phyloP scores from a whole-genome alignment of 148 eudicot species.

The Rhododendron griersonianum region DNA sequence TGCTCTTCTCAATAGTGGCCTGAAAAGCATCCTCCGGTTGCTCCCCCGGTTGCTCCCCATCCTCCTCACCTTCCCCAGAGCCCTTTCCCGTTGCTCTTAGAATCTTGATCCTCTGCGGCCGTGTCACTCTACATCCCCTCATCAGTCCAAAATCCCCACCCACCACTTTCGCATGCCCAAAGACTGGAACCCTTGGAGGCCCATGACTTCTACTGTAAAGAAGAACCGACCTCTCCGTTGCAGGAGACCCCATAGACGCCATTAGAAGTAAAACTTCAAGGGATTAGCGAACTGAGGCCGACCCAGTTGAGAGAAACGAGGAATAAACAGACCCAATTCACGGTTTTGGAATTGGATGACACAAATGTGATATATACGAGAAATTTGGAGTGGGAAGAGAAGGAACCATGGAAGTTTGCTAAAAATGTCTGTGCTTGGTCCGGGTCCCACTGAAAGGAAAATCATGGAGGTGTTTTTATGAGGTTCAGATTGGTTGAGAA shows the following conservation, averaged over 20 bases:
- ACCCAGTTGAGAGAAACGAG: constrained; percentile 8
- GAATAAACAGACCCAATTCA: constrained; percentile 10
- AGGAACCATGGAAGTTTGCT: not conserved
- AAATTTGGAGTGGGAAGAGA: not conserved
- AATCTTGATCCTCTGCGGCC: constrained; percentile 18
- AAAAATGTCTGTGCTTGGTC: not conserved
- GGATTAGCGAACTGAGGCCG: not conserved
- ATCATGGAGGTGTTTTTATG: constrained; percentile 10
- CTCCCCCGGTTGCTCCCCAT: constrained; percentile 25
- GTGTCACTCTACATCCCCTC: constrained; percentile 22
- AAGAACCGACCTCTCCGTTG: constrained; percentile 38
- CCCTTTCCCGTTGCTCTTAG: constrained; percentile 38
- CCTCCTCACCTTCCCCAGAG: constrained; percentile 31
- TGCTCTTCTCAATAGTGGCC: constrained; percentile 78
- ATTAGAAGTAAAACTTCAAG: constrained; percentile 12
- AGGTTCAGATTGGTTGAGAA: constrained; percentile 3
- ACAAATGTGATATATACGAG: not conserved
- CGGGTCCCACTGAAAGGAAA: not conserved
- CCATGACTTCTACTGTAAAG: constrained; percentile 22
- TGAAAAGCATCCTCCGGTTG: constrained; percentile 61
- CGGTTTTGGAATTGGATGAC: not conserved
- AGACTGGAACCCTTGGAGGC: constrained; percentile 26
- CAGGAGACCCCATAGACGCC: constrained; percentile 58
- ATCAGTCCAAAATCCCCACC: constrained; percentile 21
- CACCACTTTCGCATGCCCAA: constrained; percentile 21